phyloP scores from a whole-genome alignment of 768 basidiomycete genomes.

The Leccinum subgranulosum region DNA sequence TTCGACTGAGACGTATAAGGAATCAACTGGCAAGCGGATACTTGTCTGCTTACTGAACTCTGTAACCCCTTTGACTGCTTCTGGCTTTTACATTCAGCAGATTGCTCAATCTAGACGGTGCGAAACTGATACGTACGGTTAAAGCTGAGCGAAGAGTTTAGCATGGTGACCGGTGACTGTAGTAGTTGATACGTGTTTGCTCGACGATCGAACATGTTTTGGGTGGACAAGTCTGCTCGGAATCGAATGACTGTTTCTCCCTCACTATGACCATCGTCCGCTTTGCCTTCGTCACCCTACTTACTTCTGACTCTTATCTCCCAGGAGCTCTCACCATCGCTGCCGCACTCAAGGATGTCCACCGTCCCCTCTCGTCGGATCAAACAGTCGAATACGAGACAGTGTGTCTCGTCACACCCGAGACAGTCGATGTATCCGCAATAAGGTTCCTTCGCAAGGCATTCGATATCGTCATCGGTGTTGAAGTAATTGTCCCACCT shows the following conservation, averaged over 20 bases:
- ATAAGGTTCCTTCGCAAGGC: conserved; percentile 76
- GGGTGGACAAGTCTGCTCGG: not conserved
- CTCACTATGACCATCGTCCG: conserved; percentile 52
- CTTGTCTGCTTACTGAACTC: conserved; percentile 60
- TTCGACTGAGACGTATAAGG: conserved; percentile 60
- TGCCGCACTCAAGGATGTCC: conserved; percentile 80
- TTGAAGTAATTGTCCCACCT: conserved; percentile 79
- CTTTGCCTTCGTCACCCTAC: conserved; percentile 87
- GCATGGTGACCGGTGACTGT: conserved; percentile 12
- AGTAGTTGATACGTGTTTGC: conserved; percentile 18
- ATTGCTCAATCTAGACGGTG: not conserved
- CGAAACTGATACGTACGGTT: conserved; percentile 32
- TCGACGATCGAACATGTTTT: not conserved
- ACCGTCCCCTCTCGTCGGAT: conserved; percentile 38
- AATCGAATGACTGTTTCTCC: not conserved
- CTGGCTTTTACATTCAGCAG: conserved; percentile 34
- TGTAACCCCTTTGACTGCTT: conserved; percentile 59
- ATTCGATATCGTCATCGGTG: conserved; percentile 86
- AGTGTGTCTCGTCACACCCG: conserved; percentile 92
- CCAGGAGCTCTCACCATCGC: conserved; percentile 88
- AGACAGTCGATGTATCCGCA: conserved; percentile 80
- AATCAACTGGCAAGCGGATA: not conserved
- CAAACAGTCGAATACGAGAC: conserved; percentile 60
- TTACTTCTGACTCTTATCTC: conserved; percentile 90
- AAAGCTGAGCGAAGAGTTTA: conserved; percentile 33